Base-by-base conservation (phyloP, 805 yeast genomes). In the Brettanomyces anomalus region DNA sequence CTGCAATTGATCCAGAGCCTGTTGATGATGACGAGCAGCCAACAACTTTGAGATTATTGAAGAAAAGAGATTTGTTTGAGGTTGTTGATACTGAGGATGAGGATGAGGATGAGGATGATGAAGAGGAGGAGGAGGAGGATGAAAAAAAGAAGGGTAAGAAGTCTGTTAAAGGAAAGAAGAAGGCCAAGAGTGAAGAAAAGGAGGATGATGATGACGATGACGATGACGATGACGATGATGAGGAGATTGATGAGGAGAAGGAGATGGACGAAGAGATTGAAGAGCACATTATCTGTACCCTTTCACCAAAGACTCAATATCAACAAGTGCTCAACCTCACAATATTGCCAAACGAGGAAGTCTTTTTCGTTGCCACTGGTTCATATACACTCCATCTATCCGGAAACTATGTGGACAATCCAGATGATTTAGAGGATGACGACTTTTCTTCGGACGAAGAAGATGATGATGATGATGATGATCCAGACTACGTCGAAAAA, bases 321-420 rank as follows among this genome's bases (percentile, higher is more conserved):
- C 99, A 93, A 73, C 97, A 90, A 74, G 71, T 94, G 44, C 64
- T 93, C 44, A 97, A 93, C 60, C 68, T 93, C 51, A 85, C 94
- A 58, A 83, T 93, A 58, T 76, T 82, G 43, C 95, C 97, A 58
- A 90, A 81, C 58, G 98, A 93, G 70, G 95, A 89, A 60, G 87
- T 93, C 48, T 80, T 73, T 71, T 93, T 93, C 60, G 95, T 87
- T 59, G 97, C 85, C 45, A 84, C 96, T 48, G 98, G 98, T 60
- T 87, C 97, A 21, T 90, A 88, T 72, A 84, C 95, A 52, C 74
- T 93, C 52, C 94, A 90, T 65, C 71, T 93, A 56, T 73, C 85
- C 53, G 99, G 99, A 72, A 90, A 93, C 81, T 88, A 82, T 68
- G 82, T 93, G 60, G 95, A 85, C 66, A 96, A 89, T 67, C 97